phyloP scores from a whole-genome alignment of 1,139 yeast species.

The Meyerozyma carpophila region DNA sequence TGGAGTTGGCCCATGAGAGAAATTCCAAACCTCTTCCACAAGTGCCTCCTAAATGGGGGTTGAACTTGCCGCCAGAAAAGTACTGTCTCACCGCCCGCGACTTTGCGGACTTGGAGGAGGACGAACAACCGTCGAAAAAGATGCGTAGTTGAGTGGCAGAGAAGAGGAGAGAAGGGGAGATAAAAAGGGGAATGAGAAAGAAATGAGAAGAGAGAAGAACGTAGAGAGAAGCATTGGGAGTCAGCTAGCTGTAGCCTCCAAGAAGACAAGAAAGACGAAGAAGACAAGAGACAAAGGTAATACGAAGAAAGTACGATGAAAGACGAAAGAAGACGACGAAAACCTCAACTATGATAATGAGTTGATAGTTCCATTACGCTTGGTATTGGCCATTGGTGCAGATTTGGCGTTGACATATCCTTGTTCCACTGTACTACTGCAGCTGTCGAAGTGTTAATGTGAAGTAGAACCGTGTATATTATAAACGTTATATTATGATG shows the following conservation, averaged over 20 bases:
- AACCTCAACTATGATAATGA: too few species aligned
- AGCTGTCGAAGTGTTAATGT: too few species aligned
- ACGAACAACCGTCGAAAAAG: background rate
- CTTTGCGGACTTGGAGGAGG: constrained; percentile 40
- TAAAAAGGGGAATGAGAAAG: too few species aligned
- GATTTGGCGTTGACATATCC: too few species aligned
- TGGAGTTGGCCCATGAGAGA: constrained; percentile 89
- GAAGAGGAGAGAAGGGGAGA: background rate
- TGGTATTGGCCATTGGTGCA: too few species aligned
- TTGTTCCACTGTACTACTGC: too few species aligned
- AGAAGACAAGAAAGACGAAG: too few species aligned
- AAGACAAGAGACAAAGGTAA: too few species aligned
- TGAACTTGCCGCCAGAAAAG: constrained; percentile 95
- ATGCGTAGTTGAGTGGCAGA: background rate
- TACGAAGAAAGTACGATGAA: too few species aligned
- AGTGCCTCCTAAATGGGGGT: constrained; percentile 87
- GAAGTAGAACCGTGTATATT: background rate
- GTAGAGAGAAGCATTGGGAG: background rate
- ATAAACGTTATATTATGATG: background rate
- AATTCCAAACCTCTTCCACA: constrained; percentile 88
- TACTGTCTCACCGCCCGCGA: constrained; percentile 85
- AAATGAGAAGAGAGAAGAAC: background rate
- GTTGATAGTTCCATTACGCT: too few species aligned
- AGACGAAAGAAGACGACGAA: too few species aligned
- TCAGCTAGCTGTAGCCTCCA: too few species aligned